Percentiles rank a stretch among this genome's conserved stretches.
phyloP scores from a whole-genome alignment of 192 early-diverging fungal genomes.

The Dimargaris cristalligena region DNA sequence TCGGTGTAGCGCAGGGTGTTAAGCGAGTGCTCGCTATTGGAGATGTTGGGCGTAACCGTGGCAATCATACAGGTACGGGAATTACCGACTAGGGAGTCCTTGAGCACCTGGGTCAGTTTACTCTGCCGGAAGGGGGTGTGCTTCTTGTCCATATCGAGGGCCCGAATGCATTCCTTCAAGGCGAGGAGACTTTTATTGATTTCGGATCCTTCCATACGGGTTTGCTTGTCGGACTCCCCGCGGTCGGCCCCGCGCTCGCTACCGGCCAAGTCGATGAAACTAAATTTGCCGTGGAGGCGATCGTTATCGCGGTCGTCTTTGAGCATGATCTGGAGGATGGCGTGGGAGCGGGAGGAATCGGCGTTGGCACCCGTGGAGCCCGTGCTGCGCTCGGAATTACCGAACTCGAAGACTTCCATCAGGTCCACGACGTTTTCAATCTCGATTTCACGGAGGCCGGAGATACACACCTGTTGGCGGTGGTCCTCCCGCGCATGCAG shows the following conservation, averaged over 20 bases:
- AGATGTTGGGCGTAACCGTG: conserved; percentile 87
- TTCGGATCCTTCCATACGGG: conserved; percentile 96
- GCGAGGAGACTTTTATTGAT: conserved; percentile 98
- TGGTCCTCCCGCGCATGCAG: conserved; percentile 95
- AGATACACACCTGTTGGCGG: conserved; percentile 81
- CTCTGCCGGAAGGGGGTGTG: conserved; percentile 96
- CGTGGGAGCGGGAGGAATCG: conserved; percentile 92
- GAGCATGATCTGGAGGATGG: conserved; percentile 84
- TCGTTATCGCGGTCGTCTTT: conserved; percentile 47
- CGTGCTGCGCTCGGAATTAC: conserved; percentile 78
- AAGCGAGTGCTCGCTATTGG: conserved; percentile 88
- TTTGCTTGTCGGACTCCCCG: conserved; percentile 83
- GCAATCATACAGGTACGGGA: conserved; percentile 98
- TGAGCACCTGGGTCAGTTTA: conserved; percentile 93
- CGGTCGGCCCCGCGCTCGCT: conserved; percentile 96
- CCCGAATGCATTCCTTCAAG: conserved; percentile 95
- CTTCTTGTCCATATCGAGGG: conserved; percentile 82
- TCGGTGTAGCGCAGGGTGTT: conserved; percentile 97
- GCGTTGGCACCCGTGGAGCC: conserved; percentile 87
- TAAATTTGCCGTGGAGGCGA: conserved; percentile 68
- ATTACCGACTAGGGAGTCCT: conserved; percentile 97
- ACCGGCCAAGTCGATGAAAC: conserved; percentile 96
- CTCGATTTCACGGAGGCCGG: conserved; percentile 75
- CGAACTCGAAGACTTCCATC: conserved; percentile 88
- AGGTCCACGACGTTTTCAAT: conserved; percentile 71